Evolutionary conservation across 306 rosid species (phyloP).

Genomic region (Albizia julibrissin): DNA sequence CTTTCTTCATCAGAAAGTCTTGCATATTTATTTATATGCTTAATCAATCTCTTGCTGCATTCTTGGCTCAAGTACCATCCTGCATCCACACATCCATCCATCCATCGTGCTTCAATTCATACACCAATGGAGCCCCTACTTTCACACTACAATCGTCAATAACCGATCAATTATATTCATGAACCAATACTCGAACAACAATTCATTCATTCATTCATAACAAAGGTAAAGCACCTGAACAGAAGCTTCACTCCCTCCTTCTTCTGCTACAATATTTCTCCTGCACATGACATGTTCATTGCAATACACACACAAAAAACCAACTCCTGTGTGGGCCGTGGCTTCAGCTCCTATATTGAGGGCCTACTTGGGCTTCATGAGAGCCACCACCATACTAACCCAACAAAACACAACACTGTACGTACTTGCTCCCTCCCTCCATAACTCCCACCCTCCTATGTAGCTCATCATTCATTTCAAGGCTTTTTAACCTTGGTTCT

Average conservation of each 20-base stretch:
- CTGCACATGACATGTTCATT: too few species aligned
- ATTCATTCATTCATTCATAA: not conserved
- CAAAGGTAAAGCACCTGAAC: conserved; percentile 56
- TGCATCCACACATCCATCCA: conserved; percentile 26
- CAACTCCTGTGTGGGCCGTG: conserved; percentile 40
- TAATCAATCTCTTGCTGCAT: conserved; percentile 67
- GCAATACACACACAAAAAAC: too few species aligned
- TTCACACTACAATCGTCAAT: not conserved
- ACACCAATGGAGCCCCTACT: conserved; percentile 69
- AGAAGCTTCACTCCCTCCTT: conserved; percentile 80
- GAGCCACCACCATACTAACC: not conserved
- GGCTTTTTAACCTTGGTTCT: too few species aligned
- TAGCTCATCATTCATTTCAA: too few species aligned
- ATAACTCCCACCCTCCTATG: too few species aligned
- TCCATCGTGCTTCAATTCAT: too few species aligned
- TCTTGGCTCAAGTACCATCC: conserved; percentile 88
- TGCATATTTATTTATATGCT: conserved; percentile 68
- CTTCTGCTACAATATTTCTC: conserved; percentile 74
- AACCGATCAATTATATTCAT: too few species aligned
- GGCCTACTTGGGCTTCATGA: conserved; percentile 35
- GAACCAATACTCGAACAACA: too few species aligned
- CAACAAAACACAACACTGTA: not conserved
- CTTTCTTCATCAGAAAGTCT: conserved; percentile 64
- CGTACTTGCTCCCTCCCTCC: too few species aligned
- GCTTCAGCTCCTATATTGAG: conserved; percentile 80